phyloP scores from a whole-genome alignment of 495 filamentous ascomycete genomes.

The Oidiodendron maius region DNA sequence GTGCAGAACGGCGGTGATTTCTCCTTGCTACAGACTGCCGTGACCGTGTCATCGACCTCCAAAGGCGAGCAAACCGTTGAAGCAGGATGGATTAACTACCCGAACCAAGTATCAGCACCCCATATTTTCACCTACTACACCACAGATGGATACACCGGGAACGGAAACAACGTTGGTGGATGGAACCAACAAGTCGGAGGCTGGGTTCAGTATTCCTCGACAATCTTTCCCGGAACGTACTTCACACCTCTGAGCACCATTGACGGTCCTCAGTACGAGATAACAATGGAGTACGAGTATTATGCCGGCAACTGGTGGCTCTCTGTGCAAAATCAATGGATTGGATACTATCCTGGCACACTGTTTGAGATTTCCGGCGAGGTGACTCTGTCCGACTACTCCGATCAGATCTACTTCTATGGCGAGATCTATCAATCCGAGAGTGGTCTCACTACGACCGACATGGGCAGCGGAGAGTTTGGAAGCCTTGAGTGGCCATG shows the following conservation, averaged over 20 bases:
- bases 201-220: conserved; percentile 23
- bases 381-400: conserved; percentile 13
- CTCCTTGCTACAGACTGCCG: conserved; percentile 25
- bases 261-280: conserved; percentile 21
- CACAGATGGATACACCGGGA: conserved; percentile 17
- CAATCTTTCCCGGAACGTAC: conserved; percentile 20
- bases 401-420: conserved; percentile 22
- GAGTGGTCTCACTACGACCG: conserved; percentile 19
- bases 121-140: conserved; percentile 27
- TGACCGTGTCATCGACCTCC: conserved; percentile 7
- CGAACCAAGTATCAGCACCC: conserved; percentile 13
- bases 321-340: conserved; percentile 20
- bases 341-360: conserved; percentile 23
- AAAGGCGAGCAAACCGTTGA: conserved; percentile 23
- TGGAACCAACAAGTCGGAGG: conserved; percentile 23
- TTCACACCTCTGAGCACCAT: conserved; percentile 14
- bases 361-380: conserved; percentile 12
- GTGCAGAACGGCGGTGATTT: conserved; percentile 17
- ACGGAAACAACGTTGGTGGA: conserved; percentile 19
- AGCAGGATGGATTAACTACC: conserved; percentile 25
- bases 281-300: conserved; percentile 21
- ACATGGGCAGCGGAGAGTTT: conserved; percentile 28
- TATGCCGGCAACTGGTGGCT: conserved; percentile 25
- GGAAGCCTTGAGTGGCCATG: conserved; percentile 12
- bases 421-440: conserved; percentile 26